Base-by-base conservation (phyloP, 2,329 filamentous ascomycete species). In the Lasiodiplodia gonubiensis region DNA sequence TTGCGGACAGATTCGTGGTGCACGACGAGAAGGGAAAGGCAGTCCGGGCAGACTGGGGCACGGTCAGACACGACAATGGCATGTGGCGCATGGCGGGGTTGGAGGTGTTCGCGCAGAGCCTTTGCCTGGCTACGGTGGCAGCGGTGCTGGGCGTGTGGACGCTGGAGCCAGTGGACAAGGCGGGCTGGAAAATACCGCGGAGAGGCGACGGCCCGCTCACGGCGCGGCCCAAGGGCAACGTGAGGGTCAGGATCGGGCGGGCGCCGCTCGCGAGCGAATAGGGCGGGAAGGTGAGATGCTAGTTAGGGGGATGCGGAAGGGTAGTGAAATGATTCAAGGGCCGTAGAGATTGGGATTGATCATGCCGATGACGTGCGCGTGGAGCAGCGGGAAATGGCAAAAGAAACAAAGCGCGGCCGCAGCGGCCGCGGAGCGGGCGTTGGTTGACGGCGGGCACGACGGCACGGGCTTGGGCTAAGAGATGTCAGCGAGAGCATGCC, bases 61-160 rank as follows among this genome's bases (percentile, higher is more conserved):
- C 49, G 23, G 66, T 64, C 39, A 63, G 39, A 21, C 55, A 67
- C 57, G 49, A 64, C 39, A 51, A 55, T n/a, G 66, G 66, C 57
- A 67, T 67, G 66, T 67, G 66, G 66, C 37, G 46, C 18, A 63
- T 67, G 77, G 77, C 37, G 68, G 78, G 12, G 77, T 79, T 69
- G 69, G 69, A 64, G n/a, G 83, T 77, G 2, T 84, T 86, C 68
- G 84, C 83, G 2, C 81, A 86, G 70, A 79, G 81, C 53, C 80
- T 84, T 71, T 80, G 82, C 30, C 71, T 88, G 53, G 75, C 82
- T 27, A 83, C 86, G 52, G 80, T 82, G 1, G 85, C 86, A 21
- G 81, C 82, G 1, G 80, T 88, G 27, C 71, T 88, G 33, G 79
- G 81, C 8, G 80, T 86, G 71, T 89, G 86, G 86, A 83, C 88